Percentiles rank a stretch among this genome's conserved stretches.
These are phyloP conservation scores for Thinopyrum elongatum DNA, from an alignment of 176 grass and related monocot species.

Conservation along the genomic window DNA sequence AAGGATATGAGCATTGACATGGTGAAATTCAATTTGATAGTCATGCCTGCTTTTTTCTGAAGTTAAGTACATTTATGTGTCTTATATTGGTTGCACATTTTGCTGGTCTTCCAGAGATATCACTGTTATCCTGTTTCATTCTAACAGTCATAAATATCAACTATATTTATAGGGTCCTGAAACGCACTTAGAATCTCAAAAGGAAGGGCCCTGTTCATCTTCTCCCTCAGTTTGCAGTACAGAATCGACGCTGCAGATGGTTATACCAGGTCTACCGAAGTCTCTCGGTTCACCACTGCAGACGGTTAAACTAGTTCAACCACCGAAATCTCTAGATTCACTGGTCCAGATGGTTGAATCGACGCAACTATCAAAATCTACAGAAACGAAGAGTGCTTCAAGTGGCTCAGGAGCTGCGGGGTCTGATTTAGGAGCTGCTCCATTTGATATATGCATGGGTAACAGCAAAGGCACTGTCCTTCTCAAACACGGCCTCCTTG, in stretches of 20 bases:
- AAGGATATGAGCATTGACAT: neutral
- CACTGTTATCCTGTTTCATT: neutral
- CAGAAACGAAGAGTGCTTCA: neutral
- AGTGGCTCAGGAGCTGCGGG: neutral
- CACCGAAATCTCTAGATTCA: neutral
- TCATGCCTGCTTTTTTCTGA: neutral
- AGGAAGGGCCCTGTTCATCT: neutral
- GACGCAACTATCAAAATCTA: neutral
- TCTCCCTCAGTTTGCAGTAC: conserved; percentile 2
- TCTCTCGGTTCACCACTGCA: neutral
- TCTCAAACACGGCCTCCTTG: conserved; percentile 18
- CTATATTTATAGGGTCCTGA: neutral
- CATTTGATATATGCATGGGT: conserved; percentile 44
- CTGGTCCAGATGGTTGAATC: neutral
- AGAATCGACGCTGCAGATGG: neutral
- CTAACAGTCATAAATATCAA: neutral
- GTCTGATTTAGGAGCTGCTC: conserved; percentile 15
- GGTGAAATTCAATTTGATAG: neutral
- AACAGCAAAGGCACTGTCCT: neutral
- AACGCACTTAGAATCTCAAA: neutral
- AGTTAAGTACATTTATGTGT: neutral
- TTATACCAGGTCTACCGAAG: neutral
- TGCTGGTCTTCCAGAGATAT: neutral
- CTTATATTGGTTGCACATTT: neutral
- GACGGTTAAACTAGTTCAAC: conserved; percentile 3